Conservation (phyloP, 805 yeast genomes). For the Cyberlindnera maritima region DNA sequence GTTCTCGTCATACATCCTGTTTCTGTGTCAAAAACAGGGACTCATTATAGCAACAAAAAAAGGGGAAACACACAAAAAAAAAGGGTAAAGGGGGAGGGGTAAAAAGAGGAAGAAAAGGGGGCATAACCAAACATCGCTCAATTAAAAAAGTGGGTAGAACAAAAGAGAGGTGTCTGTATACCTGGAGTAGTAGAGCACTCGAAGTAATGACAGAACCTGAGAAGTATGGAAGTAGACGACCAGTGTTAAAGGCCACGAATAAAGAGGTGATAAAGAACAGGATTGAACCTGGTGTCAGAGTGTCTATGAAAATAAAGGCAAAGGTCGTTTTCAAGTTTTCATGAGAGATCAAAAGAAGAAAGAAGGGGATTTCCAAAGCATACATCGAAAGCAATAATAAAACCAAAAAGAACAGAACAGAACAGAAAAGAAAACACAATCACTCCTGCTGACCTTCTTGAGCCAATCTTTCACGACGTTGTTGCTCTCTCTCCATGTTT, state of each 20-base stretch:
- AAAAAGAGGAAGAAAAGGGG: not conserved
- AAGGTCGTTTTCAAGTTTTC: not conserved
- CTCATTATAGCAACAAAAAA: constrained; percentile 4
- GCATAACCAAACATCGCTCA: constrained; percentile 1
- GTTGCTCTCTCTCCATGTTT: constrained; percentile 57
- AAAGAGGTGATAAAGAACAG: not conserved
- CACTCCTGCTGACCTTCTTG: constrained; percentile 16
- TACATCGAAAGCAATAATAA: too few relatives aligned
- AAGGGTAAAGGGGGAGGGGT: too few relatives aligned
- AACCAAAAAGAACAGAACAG: too few relatives aligned
- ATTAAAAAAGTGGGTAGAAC: not conserved
- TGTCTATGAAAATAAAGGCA: not conserved
- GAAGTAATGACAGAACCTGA: too few relatives aligned
- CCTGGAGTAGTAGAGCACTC: too few relatives aligned
- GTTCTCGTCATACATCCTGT: constrained; percentile 6
- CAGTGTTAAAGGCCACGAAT: too few relatives aligned
- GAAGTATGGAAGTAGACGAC: too few relatives aligned
- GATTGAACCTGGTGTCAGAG: constrained; percentile 1
- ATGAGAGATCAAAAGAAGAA: too few relatives aligned
- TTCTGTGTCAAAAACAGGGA: not conserved
- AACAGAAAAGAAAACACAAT: too few relatives aligned
- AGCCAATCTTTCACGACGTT: constrained; percentile 39
- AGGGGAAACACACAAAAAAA: not conserved
- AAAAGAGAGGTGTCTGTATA: too few relatives aligned
- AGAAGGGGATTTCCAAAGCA: too few relatives aligned